Evolutionary conservation across 2,329 filamentous ascomycete species (phyloP).

Genomic region (Leptographium galeiforme): DNA sequence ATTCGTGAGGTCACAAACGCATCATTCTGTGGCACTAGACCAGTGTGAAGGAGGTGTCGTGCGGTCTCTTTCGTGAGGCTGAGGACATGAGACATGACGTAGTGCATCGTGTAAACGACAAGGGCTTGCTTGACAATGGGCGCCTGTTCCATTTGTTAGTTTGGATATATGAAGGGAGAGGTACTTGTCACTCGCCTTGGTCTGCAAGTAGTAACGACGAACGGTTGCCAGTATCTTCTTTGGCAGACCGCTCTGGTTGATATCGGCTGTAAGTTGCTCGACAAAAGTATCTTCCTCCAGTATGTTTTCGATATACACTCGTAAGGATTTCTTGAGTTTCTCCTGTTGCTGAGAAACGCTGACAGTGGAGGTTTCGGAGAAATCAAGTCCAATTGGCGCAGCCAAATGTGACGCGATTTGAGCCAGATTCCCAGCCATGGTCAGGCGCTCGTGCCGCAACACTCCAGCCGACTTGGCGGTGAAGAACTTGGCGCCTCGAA

Average conservation of each 20-base stretch:
- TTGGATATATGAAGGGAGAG: not conserved
- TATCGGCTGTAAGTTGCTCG: slow-evolving; percentile 34
- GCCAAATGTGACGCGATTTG: slow-evolving; percentile 28
- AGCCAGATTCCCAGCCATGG: slow-evolving; percentile 20
- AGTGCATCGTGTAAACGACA: slow-evolving; percentile 42
- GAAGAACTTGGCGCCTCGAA: slow-evolving; percentile 37
- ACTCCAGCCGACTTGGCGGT: slow-evolving; percentile 32
- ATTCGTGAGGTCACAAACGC: slow-evolving; percentile 37
- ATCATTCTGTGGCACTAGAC: slow-evolving; percentile 29
- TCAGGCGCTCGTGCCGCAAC: slow-evolving; percentile 37
- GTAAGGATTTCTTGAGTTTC: slow-evolving; percentile 26
- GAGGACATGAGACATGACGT: slow-evolving; percentile 41
- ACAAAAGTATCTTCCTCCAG: slow-evolving; percentile 33
- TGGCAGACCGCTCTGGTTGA: slow-evolving; percentile 31
- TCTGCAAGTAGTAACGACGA: slow-evolving; percentile 31
- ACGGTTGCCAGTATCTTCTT: slow-evolving; percentile 31
- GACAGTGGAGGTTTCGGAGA: slow-evolving; percentile 22
- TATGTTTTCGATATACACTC: slow-evolving; percentile 35
- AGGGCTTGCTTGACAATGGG: slow-evolving; percentile 39
- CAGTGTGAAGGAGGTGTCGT: slow-evolving; percentile 24
- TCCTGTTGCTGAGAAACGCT: slow-evolving; percentile 26
- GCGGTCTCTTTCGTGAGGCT: slow-evolving; percentile 33
- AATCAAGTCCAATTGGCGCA: slow-evolving; percentile 37
- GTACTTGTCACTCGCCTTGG: slow-evolving; percentile 22
- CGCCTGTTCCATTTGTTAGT: slow-evolving; percentile 18